A percentile compares a stretch with the other conserved stretches of the same genome.
Evolutionary conservation across 208 protist genomes (phyloP).

Genomic region (Wallacemonas sp.): DNA sequence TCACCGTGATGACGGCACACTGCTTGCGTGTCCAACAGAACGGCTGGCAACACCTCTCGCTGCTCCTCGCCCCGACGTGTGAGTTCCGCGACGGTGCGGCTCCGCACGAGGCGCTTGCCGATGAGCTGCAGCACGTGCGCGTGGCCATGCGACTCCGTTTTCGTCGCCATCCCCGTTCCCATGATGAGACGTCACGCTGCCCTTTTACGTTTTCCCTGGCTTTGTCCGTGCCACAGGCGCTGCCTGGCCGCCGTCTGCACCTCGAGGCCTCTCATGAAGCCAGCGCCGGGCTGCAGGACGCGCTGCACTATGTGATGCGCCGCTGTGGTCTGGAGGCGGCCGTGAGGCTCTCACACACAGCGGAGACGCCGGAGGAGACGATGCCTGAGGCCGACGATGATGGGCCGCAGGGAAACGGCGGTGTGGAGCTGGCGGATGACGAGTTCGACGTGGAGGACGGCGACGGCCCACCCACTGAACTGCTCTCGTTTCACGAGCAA

Average conservation of each 20-base stretch:
- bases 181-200: neutral
- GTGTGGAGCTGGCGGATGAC: constrained; percentile 26
- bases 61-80: neutral
- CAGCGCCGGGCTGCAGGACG: constrained; percentile 58
- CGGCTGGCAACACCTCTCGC: neutral
- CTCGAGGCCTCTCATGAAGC: constrained; percentile 33
- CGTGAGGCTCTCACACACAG: no score
- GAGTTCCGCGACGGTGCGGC: neutral
- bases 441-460: constrained; percentile 25
- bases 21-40: neutral
- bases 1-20: neutral
- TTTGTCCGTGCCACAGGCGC: constrained; percentile 24
- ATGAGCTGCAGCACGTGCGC: constrained; percentile 42
- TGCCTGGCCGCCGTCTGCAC: constrained; percentile 32
- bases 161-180: constrained; percentile 20
- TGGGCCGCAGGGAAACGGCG: neutral
- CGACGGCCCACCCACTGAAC: neutral
- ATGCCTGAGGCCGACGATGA: neutral
- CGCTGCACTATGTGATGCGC: constrained; percentile 54
- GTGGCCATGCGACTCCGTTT: constrained; percentile 17
- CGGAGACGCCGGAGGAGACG: neutral
- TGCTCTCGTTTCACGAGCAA: constrained; percentile 15
- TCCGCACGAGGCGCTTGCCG: constrained; percentile 42
- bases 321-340: constrained; percentile 20
- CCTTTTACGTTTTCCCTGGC: constrained; percentile 26